These are phyloP conservation scores for Fusarium robinianum DNA, from an alignment of 2,329 filamentous ascomycete genomes.

Conservation along the genomic window DNA sequence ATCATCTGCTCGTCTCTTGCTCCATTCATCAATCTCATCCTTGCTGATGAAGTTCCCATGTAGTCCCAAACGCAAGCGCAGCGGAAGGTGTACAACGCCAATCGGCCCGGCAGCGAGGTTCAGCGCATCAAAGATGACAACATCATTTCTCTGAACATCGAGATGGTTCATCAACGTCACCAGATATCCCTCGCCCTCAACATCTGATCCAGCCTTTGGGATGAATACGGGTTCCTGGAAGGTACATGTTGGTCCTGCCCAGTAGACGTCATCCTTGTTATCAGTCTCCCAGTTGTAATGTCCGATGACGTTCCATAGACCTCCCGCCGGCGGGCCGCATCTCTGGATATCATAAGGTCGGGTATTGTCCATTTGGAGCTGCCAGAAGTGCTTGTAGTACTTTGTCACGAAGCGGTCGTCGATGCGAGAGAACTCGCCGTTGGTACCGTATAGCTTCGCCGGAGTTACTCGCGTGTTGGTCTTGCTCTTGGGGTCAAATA, in stretches of 20 bases:
- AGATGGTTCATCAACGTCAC: conserved; percentile 13
- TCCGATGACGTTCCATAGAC: conserved; percentile 8
- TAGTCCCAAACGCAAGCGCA: conserved; percentile 12
- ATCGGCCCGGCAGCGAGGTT: conserved; percentile 4
- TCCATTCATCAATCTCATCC: conserved; percentile 15
- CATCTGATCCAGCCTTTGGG: not conserved
- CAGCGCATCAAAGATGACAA: conserved; percentile 7
- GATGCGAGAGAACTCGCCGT: conserved; percentile 13
- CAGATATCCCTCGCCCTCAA: conserved; percentile 4
- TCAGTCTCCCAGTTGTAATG: conserved; percentile 13
- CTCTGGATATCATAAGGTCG: conserved; percentile 3
- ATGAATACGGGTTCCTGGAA: conserved; percentile 16
- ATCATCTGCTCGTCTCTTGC: too few relatives aligned
- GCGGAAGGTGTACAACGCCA: conserved; percentile 1
- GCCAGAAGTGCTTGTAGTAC: conserved; percentile 16
- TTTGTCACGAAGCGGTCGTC: conserved; percentile 12
- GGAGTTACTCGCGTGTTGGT: conserved; percentile 2
- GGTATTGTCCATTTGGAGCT: conserved; percentile 5
- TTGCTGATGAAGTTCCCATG: conserved; percentile 17
- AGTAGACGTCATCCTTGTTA: conserved; percentile 4
- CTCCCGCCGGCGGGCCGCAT: conserved; percentile 12
- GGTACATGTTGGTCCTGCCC: not conserved
- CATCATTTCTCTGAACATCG: conserved; percentile 10
- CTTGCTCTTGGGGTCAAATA: conserved; percentile 5
- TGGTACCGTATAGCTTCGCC: conserved; percentile 4